Conservation (phyloP, 2,329 filamentous ascomycete genomes). For the Exophiala phaeomuriformis region DNA sequence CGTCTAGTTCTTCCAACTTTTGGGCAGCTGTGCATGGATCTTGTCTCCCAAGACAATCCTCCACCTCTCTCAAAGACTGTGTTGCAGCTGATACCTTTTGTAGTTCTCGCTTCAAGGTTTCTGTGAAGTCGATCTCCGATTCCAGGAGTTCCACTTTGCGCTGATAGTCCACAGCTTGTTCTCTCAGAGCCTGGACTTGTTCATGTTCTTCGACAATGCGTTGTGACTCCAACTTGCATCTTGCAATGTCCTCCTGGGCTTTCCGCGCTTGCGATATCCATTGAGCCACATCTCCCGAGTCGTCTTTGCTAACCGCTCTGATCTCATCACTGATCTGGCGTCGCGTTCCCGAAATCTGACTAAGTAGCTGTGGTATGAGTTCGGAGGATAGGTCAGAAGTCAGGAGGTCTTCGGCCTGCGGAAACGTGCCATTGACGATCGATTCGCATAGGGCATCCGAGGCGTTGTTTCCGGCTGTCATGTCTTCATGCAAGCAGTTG, state of each 20-base stretch:
- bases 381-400: conserved; percentile 46
- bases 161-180: conserved; percentile 55
- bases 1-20: conserved; percentile 15
- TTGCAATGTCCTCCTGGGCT: conserved; percentile 76
- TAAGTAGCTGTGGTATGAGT: conserved; percentile 45
- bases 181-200: conserved; percentile 56
- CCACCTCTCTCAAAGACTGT: conserved; percentile 16
- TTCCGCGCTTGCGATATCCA: conserved; percentile 82
- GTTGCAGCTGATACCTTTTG: conserved; percentile 7
- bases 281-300: conserved; percentile 68
- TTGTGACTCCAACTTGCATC: conserved; percentile 68
- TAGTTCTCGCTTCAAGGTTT: conserved; percentile 31
- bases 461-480: conserved; percentile 10
- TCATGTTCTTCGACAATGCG: conserved; percentile 75
- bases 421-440: conserved; percentile 45
- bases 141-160: conserved; percentile 51
- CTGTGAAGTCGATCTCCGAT: conserved; percentile 54
- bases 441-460: conserved; percentile 14
- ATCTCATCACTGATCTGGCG: conserved; percentile 57
- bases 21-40: conserved; percentile 18
- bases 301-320: conserved; percentile 65
- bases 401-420: conserved; percentile 49
- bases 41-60: conserved; percentile 9
- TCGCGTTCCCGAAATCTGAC: conserved; percentile 45
- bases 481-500: not conserved